A percentile compares a stretch with the other conserved stretches of the same genome.
Conservation (phyloP, 2,329 filamentous ascomycete genomes). For the Lecanicillium sp. region DNA sequence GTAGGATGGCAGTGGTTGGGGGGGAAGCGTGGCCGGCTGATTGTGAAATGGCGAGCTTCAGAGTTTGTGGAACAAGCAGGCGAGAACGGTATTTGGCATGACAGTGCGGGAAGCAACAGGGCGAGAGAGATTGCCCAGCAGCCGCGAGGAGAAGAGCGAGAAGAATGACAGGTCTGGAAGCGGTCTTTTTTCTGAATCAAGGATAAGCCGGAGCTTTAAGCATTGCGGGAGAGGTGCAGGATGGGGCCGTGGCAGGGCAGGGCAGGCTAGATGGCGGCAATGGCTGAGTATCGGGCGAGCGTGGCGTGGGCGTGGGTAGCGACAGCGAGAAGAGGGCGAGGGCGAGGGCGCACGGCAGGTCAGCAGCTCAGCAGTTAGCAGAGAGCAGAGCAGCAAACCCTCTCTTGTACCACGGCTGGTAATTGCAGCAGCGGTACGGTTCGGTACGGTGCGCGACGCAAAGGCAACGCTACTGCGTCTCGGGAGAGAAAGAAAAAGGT, state of each 20-base stretch:
- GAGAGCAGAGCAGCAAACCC: too few species aligned
- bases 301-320: too few species aligned
- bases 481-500: not conserved
- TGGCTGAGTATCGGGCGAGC: too few species aligned
- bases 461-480: not conserved
- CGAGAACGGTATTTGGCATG: not conserved
- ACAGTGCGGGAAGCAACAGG: not conserved
- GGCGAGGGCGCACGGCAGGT: too few species aligned
- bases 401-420: too few species aligned
- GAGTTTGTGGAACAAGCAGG: constrained; percentile 1
- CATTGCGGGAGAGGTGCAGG: constrained; percentile 10
- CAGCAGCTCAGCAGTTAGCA: too few species aligned
- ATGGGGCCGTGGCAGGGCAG: constrained; percentile 8
- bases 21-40: constrained; percentile 3
- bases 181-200: constrained; percentile 5
- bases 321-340: too few species aligned
- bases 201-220: constrained; percentile 10
- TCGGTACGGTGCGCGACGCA: not conserved
- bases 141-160: not conserved
- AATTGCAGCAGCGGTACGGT: too few species aligned
- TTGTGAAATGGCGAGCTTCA: not conserved
- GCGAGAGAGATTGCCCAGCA: too few species aligned
- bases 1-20: constrained; percentile 1
- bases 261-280: constrained; percentile 1
- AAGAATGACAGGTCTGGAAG: not conserved